phyloP scores from a whole-genome alignment of 495 filamentous ascomycete genomes.

The Trichoderma virens region DNA sequence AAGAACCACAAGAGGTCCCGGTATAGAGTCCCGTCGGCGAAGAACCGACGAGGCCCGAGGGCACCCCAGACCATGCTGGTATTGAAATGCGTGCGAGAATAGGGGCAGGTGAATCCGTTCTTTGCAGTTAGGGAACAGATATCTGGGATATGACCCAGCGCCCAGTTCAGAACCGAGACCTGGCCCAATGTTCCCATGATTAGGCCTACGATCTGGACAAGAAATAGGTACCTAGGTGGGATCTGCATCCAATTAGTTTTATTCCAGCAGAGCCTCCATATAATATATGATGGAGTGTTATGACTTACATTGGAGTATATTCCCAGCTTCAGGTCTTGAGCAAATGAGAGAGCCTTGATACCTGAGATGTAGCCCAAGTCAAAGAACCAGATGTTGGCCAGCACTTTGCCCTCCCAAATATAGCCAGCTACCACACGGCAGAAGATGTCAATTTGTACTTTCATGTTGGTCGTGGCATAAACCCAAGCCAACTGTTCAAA shows the following conservation, averaged over 20 bases:
- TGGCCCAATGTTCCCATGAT: slow-evolving; percentile 10
- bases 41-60: background rate
- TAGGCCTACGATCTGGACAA: background rate
- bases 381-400: slow-evolving; percentile 7
- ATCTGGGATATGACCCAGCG: background rate
- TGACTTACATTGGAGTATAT: slow-evolving; percentile 9
- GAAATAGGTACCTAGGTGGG: background rate
- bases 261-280: background rate
- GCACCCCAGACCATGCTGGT: slow-evolving; percentile 4
- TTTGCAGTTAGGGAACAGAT: slow-evolving; percentile 1
- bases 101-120: background rate
- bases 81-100: background rate
- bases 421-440: background rate
- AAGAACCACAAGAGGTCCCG: background rate
- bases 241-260: background rate
- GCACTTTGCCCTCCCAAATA: background rate
- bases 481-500: background rate
- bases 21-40: background rate
- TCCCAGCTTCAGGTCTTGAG: background rate
- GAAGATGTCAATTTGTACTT: background rate
- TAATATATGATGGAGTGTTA: background rate
- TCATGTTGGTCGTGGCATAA: slow-evolving; percentile 5
- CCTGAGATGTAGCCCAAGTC: slow-evolving; percentile 8
- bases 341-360: background rate
- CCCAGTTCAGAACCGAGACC: slow-evolving; percentile 9